These are phyloP conservation scores for Leccinellum rugosiceps DNA, from an alignment of 768 basidiomycete species.

Conservation along the genomic window DNA sequence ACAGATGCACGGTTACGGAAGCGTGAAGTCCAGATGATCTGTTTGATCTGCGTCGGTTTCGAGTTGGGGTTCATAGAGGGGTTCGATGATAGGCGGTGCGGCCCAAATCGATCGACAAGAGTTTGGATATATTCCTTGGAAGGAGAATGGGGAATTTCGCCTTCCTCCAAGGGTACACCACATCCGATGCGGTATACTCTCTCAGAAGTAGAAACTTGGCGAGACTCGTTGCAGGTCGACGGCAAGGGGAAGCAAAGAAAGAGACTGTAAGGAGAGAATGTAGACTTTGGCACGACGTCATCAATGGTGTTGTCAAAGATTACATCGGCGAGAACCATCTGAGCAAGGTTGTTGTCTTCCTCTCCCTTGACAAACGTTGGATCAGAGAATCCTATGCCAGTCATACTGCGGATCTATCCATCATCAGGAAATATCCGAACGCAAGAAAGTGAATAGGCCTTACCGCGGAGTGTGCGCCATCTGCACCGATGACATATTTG, in stretches of 20 bases:
- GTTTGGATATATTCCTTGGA: conserved; percentile 42
- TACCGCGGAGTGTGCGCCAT: conserved; percentile 48
- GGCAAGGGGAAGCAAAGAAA: conserved; percentile 40
- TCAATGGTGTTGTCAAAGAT: conserved; percentile 23
- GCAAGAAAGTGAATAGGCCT: conserved; percentile 6
- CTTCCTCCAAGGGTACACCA: conserved; percentile 35
- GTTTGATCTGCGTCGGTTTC: conserved; percentile 32
- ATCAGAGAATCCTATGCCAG: conserved; percentile 43
- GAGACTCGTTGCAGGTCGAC: conserved; percentile 18
- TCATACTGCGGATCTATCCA: conserved; percentile 39
- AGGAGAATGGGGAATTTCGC: conserved; percentile 37
- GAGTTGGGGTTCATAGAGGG: conserved; percentile 31
- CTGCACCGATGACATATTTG: conserved; percentile 49
- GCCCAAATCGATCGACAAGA: conserved; percentile 41
- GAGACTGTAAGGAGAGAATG: conserved; percentile 30
- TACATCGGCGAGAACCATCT: conserved; percentile 49
- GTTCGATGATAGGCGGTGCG: conserved; percentile 32
- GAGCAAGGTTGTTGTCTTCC: conserved; percentile 29
- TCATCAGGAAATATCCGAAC: background rate
- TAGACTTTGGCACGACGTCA: conserved; percentile 11
- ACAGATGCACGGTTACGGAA: conserved; percentile 45
- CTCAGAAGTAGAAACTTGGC: conserved; percentile 4
- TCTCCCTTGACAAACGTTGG: conserved; percentile 33
- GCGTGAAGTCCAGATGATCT: conserved; percentile 44
- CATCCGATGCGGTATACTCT: conserved; percentile 40